Conservation (phyloP, 1,139 yeast genomes). For the Kazachstania sp. region DNA sequence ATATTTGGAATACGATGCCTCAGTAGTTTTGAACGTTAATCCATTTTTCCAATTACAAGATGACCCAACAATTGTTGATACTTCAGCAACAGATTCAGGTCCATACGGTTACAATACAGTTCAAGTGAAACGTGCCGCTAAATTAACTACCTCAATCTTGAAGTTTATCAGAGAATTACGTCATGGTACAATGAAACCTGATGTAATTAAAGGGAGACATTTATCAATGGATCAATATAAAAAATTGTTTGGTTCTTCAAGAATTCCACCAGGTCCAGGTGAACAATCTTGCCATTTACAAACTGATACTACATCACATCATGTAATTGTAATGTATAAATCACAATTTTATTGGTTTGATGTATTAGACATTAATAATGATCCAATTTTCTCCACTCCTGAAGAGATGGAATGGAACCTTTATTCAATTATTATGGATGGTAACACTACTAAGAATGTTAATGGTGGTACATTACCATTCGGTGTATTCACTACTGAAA, state of each 20-base stretch:
- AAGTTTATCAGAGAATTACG: conserved; percentile 74
- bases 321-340: conserved; percentile 73
- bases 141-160: conserved; percentile 67
- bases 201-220: conserved; percentile 52
- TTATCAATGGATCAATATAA: conserved; percentile 87
- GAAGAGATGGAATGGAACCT: conserved; percentile 68
- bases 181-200: conserved; percentile 68
- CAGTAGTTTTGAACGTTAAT: conserved; percentile 77
- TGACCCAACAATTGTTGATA: conserved; percentile 70
- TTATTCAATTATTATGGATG: conserved; percentile 63
- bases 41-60: conserved; percentile 85
- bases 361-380: conserved; percentile 65
- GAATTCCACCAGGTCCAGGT: conserved; percentile 74
- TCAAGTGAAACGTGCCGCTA: conserved; percentile 75
- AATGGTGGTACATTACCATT: conserved; percentile 61
- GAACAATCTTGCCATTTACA: conserved; percentile 59
- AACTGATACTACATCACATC: conserved; percentile 64
- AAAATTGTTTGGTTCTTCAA: conserved; percentile 73
- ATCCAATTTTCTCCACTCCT: conserved; percentile 56
- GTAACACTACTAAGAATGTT: conserved; percentile 13
- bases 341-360: conserved; percentile 94
- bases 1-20: conserved; percentile 76
- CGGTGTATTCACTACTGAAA: conserved; percentile 85
- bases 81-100: conserved; percentile 28
- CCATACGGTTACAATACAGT: conserved; percentile 21